A percentile compares a stretch with the other conserved stretches of the same genome.
phyloP scores from a whole-genome alignment of 192 early-diverging fungal genomes.

The Coemansia sp. region DNA sequence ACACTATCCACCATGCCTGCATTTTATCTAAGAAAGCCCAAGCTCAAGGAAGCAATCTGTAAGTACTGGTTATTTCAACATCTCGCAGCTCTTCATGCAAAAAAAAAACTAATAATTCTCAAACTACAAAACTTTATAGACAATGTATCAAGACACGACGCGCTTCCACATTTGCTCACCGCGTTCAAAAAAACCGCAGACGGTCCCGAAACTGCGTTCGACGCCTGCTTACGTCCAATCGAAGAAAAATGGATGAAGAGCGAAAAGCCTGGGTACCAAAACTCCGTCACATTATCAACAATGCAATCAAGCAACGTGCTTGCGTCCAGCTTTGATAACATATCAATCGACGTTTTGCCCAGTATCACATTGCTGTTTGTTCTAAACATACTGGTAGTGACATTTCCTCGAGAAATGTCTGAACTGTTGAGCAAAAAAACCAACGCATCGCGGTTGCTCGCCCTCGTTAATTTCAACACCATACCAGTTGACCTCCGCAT shows the following conservation, averaged over 20 bases:
- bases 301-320: not conserved
- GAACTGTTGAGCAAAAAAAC: not conserved
- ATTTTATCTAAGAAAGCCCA: constrained; percentile 13
- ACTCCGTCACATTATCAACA: not conserved
- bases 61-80: not conserved
- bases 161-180: not conserved
- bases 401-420: constrained; percentile 23
- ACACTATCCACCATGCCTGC: constrained; percentile 6
- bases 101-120: not conserved
- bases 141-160: not conserved
- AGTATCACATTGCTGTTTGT: constrained; percentile 17
- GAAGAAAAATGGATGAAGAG: constrained; percentile 18
- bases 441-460: constrained; percentile 12
- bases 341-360: constrained; percentile 1
- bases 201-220: not conserved
- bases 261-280: constrained; percentile 1
- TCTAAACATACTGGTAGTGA: constrained; percentile 22
- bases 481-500: constrained; percentile 25
- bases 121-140: not conserved
- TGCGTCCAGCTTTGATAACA: not conserved
- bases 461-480: not conserved
- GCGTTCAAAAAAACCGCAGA: not conserved
- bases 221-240: constrained; percentile 11
- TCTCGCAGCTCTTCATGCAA: not conserved
- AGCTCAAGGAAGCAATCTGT: constrained; percentile 14